Evolutionary conservation across 2,329 filamentous ascomycete species (phyloP), one percentile per base, ranked within the genome.

Genomic region (Stachybotrys chartarum): DNA sequence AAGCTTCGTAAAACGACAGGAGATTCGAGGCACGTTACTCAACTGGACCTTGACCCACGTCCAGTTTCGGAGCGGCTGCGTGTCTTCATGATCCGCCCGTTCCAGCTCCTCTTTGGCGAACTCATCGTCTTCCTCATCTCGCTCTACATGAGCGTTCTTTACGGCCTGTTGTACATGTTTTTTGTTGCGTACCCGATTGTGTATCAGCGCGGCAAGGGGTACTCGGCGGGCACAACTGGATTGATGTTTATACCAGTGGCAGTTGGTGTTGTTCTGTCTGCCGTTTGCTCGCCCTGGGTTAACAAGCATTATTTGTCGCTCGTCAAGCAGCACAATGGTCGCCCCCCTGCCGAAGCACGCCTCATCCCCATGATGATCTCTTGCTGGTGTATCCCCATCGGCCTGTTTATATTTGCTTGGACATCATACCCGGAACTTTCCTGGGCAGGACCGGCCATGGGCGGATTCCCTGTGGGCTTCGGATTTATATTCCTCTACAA

Each of bases 181-280:
- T 89, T 89, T 74, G 78, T 88, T 56, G 85, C 85, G 56, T 88
- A 74, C 65, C 81, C 83, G 35, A 82, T 86, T 62, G 77, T 96
- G 56, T 96, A 88, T 74, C 81, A 90, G 61, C 77, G 84, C 70
- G 87, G 88, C 57, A 95, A 96, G 72, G 88, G 88, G 3, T 96
- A 87, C 71, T 83, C 79, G 4, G 80, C 89, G 31, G 81, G 87
- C 42, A 85, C 76, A 31, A 91, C 90, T 0, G 91, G 90, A 50
- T 78, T 95, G 8, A 93, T 94, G 87, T 95, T 95, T 70, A 91
- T 94, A 59, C 90, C 90, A 1, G 70, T 94, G 50, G 89, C 90
- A 7, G 73, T 94, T 17, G 90, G 90, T 52, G 89, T 94, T 16
- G 17, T 93, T 1, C 57, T 73, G 47, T 88, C 86, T 1, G 87